Conservation (phyloP, 805 yeast genomes). For the Candida vartiovaarae region DNA sequence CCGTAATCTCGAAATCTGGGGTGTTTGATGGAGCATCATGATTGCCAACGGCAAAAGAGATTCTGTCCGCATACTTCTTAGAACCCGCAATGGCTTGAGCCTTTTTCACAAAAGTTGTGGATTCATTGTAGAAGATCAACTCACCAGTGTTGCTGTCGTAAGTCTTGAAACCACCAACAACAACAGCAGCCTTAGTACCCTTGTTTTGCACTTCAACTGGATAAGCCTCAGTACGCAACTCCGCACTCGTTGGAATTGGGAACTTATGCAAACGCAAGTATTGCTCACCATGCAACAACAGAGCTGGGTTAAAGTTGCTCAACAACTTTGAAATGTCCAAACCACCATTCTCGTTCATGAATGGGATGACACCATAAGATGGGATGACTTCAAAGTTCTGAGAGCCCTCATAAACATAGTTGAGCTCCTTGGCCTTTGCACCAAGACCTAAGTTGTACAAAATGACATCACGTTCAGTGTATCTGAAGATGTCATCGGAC, state of each 20-base stretch:
- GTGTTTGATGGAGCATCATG: slow-evolving; percentile 54
- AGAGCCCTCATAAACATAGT: slow-evolving; percentile 73
- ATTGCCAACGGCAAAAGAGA: slow-evolving; percentile 52
- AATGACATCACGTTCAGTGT: slow-evolving; percentile 63
- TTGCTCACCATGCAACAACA: slow-evolving; percentile 92
- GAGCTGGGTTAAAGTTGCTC: slow-evolving; percentile 81
- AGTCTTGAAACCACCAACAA: slow-evolving; percentile 68
- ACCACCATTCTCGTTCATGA: slow-evolving; percentile 57
- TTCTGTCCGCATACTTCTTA: slow-evolving; percentile 39
- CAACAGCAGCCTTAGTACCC: slow-evolving; percentile 73
- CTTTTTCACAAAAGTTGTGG: slow-evolving; percentile 79
- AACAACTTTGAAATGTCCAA: slow-evolving; percentile 54
- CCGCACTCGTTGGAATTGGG: slow-evolving; percentile 73
- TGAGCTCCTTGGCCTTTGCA: slow-evolving; percentile 67
- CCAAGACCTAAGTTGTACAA: slow-evolving; percentile 89
- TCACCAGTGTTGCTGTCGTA: slow-evolving; percentile 64
- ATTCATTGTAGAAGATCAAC: slow-evolving; percentile 69
- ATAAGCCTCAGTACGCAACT: slow-evolving; percentile 49
- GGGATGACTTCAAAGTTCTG: slow-evolving; percentile 80
- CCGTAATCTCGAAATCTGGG: slow-evolving; percentile 61
- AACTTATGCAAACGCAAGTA: slow-evolving; percentile 67
- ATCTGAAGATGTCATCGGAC: slow-evolving; percentile 40
- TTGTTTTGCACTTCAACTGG: slow-evolving; percentile 79
- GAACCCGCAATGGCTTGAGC: slow-evolving; percentile 39
- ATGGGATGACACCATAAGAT: slow-evolving; percentile 84